Conservation (phyloP, 1,284 basidiomycete species). For the Meira miltonrushii region DNA sequence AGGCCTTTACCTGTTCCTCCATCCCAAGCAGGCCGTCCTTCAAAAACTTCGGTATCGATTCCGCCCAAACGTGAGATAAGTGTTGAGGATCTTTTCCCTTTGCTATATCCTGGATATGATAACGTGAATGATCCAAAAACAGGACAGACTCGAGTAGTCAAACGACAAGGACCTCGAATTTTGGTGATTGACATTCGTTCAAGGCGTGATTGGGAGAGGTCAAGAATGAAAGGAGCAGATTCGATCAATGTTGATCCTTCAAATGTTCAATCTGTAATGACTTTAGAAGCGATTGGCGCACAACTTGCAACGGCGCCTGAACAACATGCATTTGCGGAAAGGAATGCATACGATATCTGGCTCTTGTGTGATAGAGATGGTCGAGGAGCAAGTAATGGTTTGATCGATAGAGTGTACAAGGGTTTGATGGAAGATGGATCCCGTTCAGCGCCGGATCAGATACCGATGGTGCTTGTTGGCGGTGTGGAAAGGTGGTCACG, state of each 20-base stretch:
- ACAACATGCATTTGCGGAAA: slow-evolving; percentile 67
- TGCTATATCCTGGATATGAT: slow-evolving; percentile 45
- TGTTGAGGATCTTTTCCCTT: slow-evolving; percentile 42
- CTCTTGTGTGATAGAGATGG: slow-evolving; percentile 78
- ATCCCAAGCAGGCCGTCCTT: background rate
- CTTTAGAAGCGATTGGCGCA: background rate
- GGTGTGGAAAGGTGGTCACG: slow-evolving; percentile 77
- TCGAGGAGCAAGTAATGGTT: slow-evolving; percentile 41
- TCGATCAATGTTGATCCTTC: slow-evolving; percentile 7
- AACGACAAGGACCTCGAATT: slow-evolving; percentile 50
- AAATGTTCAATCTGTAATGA: background rate
- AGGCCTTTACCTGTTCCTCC: slow-evolving; percentile 7
- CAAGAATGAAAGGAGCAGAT: background rate
- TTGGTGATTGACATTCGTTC: slow-evolving; percentile 77
- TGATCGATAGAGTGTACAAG: background rate
- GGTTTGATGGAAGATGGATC: slow-evolving; percentile 43
- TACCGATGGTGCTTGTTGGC: slow-evolving; percentile 78
- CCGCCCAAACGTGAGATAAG: slow-evolving; percentile 22
- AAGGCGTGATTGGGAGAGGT: slow-evolving; percentile 60
- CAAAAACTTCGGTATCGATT: background rate
- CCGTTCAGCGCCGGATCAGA: slow-evolving; percentile 60
- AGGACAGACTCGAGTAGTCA: slow-evolving; percentile 33
- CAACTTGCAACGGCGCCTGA: slow-evolving; percentile 61
- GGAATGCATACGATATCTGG: slow-evolving; percentile 83
- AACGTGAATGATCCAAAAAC: slow-evolving; percentile 26